Conservation (phyloP, 2,329 filamentous ascomycete genomes). For the Colletotrichum sp. region DNA sequence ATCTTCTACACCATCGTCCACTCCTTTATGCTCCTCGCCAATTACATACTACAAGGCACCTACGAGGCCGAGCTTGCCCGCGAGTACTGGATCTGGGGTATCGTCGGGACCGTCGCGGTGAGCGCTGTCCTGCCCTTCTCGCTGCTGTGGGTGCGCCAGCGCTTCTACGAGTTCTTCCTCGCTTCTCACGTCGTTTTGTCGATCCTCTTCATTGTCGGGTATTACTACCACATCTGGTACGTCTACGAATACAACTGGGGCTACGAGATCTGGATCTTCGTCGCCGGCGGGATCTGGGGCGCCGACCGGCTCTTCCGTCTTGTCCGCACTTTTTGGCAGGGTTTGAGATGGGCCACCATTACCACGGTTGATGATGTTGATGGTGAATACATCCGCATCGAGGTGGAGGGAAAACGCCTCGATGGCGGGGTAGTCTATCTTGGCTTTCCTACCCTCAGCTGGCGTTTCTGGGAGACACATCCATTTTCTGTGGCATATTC, state of each 20-base stretch:
- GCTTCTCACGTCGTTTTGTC: slow-evolving; percentile 23
- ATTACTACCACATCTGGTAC: slow-evolving; percentile 28
- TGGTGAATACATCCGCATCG: slow-evolving; percentile 7
- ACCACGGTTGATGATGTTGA: neutral
- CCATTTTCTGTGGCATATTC: slow-evolving; percentile 7
- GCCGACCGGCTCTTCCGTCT: slow-evolving; percentile 17
- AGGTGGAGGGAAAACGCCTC: slow-evolving; percentile 1
- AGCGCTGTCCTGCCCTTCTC: slow-evolving; percentile 20
- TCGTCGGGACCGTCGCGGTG: slow-evolving; percentile 17
- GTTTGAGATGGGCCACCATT: slow-evolving; percentile 13
- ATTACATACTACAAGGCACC: neutral
- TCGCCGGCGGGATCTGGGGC: slow-evolving; percentile 22
- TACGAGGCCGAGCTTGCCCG: slow-evolving; percentile 6
- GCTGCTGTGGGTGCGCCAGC: slow-evolving; percentile 22
- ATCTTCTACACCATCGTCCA: slow-evolving; percentile 9
- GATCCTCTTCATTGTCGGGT: slow-evolving; percentile 24
- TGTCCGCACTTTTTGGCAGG: slow-evolving; percentile 9
- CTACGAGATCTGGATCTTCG: slow-evolving; percentile 26
- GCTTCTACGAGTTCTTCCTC: slow-evolving; percentile 28
- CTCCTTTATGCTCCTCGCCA: slow-evolving; percentile 2
- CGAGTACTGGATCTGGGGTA: slow-evolving; percentile 26
- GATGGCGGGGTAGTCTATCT: slow-evolving; percentile 21
- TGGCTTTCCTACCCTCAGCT: slow-evolving; percentile 12
- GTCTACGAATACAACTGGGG: slow-evolving; percentile 23
- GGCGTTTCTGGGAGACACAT: slow-evolving; percentile 17